These are phyloP conservation scores for Yamadazyma spencermartinsiae DNA, from an alignment of 1,139 yeast genomes.

Conservation along the genomic window DNA sequence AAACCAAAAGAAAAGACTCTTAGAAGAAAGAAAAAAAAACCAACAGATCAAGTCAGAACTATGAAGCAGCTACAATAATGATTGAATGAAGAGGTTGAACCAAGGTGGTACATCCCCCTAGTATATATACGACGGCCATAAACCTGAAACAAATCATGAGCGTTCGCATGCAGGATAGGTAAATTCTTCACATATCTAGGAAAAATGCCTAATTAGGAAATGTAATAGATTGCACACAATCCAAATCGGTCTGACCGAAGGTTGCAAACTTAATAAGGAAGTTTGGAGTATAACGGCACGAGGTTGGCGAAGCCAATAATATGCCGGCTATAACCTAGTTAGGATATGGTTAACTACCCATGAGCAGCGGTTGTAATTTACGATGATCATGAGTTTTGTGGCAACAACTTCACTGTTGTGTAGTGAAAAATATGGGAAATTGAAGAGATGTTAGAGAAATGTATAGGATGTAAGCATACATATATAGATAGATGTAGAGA, in stretches of 20 bases:
- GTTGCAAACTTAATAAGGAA: conserved; percentile 9
- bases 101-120: neutral
- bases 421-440: no score
- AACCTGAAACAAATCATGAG: conserved; percentile 2
- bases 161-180: neutral
- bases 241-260: neutral
- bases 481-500: no score
- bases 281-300: conserved; percentile 2
- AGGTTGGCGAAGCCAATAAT: conserved; percentile 3
- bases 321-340: conserved; percentile 2
- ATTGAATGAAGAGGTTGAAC: conserved; percentile 1
- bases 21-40: neutral
- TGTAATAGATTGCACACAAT: conserved; percentile 9
- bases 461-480: no score
- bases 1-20: neutral
- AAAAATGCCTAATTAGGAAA: conserved; percentile 22
- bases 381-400: no score
- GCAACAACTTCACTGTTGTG: no score
- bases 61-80: neutral
- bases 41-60: neutral
- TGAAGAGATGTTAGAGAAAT: no score
- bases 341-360: neutral
- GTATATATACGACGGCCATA: neutral
- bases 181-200: conserved; percentile 13
- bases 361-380: conserved; percentile 4